phyloP scores from a whole-genome alignment of 345 rosid genomes.

The Rhodamnia rubescens region DNA sequence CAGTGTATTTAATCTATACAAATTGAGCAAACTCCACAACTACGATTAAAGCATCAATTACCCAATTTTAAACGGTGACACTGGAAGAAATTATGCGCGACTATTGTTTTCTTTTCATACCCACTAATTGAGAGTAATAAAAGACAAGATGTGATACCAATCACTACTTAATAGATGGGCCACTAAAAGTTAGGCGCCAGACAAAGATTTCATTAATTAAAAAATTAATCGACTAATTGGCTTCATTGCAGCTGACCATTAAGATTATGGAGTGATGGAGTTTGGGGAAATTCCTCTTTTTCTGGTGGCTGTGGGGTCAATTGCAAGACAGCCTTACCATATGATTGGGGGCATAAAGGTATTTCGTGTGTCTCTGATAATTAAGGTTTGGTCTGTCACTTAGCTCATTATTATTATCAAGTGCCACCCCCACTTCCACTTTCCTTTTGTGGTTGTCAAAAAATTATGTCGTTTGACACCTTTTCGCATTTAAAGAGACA shows the following conservation, averaged over 20 bases:
- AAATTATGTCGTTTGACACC: not conserved
- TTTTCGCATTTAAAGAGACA: not conserved
- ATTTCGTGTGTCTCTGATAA: not conserved
- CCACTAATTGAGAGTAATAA: no score
- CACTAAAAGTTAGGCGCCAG: not conserved
- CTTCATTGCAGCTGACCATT: not conserved
- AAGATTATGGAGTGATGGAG: not conserved
- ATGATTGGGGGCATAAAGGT: slow-evolving; percentile 5
- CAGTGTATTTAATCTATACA: not conserved
- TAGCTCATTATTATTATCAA: not conserved
- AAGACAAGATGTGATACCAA: not conserved
- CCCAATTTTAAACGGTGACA: not conserved
- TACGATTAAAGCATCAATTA: not conserved
- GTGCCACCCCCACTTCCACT: not conserved
- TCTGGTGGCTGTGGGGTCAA: slow-evolving; percentile 1
- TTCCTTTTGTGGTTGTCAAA: not conserved
- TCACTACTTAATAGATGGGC: not conserved
- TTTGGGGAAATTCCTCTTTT: not conserved
- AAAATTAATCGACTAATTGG: not conserved
- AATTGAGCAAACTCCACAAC: not conserved
- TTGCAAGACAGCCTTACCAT: slow-evolving; percentile 1
- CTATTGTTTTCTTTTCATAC: not conserved
- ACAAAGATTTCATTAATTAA: not conserved
- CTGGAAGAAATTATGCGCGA: not conserved
- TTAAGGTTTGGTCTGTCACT: not conserved